These are phyloP conservation scores for Brassica rapa DNA, from an alignment of 345 rosid species.

Conservation along the genomic window DNA sequence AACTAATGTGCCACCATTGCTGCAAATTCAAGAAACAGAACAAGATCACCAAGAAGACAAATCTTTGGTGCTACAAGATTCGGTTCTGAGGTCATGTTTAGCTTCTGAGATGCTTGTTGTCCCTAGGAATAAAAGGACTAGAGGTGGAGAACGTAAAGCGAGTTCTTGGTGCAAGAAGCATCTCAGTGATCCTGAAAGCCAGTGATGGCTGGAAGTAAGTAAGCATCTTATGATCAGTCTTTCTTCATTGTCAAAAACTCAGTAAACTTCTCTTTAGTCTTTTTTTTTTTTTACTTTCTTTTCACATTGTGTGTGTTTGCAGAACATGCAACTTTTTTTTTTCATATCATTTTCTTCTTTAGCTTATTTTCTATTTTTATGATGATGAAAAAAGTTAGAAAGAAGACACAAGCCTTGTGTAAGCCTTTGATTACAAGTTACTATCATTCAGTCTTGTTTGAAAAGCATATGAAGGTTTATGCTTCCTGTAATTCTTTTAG, in stretches of 20 bases:
- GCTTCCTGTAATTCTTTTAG: not conserved
- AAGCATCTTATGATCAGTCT: not conserved
- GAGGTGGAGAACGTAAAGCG: conserved; percentile 78
- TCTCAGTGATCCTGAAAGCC: conserved; percentile 73
- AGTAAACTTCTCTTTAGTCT: conserved; percentile 1
- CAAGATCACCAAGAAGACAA: conserved; percentile 10
- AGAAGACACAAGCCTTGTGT: conserved; percentile 26
- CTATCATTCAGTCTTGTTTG: not conserved
- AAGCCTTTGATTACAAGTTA: not conserved
- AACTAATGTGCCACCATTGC: conserved; percentile 46
- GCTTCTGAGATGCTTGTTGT: conserved; percentile 65
- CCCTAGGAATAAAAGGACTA: conserved; percentile 80
- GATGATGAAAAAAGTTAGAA: conserved; percentile 35
- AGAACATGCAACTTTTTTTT: conserved; percentile 23
- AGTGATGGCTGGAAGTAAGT: conserved; percentile 39
- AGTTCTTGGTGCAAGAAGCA: conserved; percentile 77
- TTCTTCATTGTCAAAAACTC: not conserved
- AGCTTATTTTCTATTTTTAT: conserved; percentile 17
- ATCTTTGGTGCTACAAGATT: conserved; percentile 8
- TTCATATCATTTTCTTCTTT: conserved; percentile 13
- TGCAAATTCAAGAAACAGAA: conserved; percentile 44
- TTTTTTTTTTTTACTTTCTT: not conserved
- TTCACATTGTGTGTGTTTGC: conserved; percentile 5
- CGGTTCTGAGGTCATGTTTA: conserved; percentile 70
- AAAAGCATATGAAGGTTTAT: conserved; percentile 4